A percentile compares a stretch with the other conserved stretches of the same genome.
phyloP scores from a whole-genome alignment of 805 yeast genomes.

The Hanseniaspora mollemarum region DNA sequence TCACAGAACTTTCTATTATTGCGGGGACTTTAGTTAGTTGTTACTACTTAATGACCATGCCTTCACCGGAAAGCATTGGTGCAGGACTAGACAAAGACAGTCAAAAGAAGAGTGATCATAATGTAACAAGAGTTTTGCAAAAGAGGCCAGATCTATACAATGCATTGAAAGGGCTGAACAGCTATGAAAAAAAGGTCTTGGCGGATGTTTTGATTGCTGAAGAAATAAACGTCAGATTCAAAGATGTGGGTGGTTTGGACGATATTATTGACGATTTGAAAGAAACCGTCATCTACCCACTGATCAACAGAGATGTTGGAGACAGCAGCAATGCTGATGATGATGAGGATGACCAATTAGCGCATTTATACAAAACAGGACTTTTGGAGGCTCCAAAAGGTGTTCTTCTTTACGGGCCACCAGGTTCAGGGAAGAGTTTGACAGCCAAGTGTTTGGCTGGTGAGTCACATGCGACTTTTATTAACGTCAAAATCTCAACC shows the following conservation, averaged over 20 bases:
- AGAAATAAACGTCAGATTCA: slow-evolving; percentile 65
- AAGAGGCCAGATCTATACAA: slow-evolving; percentile 46
- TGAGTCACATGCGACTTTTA: slow-evolving; percentile 83
- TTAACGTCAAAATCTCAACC: slow-evolving; percentile 83
- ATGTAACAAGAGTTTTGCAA: slow-evolving; percentile 46
- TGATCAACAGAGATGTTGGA: slow-evolving; percentile 29
- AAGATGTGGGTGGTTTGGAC: slow-evolving; percentile 82
- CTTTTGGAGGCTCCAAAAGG: slow-evolving; percentile 89
- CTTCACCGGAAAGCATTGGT: slow-evolving; percentile 34
- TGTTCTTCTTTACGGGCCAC: slow-evolving; percentile 85
- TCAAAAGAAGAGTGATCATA: slow-evolving; percentile 50
- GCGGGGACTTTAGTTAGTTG: slow-evolving; percentile 59
- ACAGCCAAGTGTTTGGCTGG: slow-evolving; percentile 88
- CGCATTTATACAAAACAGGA: slow-evolving; percentile 61
- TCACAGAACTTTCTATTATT: slow-evolving; percentile 40
- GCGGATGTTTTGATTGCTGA: slow-evolving; percentile 73
- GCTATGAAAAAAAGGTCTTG: slow-evolving; percentile 68
- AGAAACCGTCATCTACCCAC: slow-evolving; percentile 81
- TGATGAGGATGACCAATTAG: slow-evolving; percentile 33
- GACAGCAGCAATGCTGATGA: slow-evolving; percentile 20
- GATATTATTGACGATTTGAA: slow-evolving; percentile 69
- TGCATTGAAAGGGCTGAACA: slow-evolving; percentile 38
- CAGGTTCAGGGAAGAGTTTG: slow-evolving; percentile 98
- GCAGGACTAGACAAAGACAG: slow-evolving; percentile 42
- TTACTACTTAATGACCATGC: slow-evolving; percentile 45